Evolutionary conservation across 148 eudicot species (phyloP).

Genomic region (Silene latifolia): DNA sequence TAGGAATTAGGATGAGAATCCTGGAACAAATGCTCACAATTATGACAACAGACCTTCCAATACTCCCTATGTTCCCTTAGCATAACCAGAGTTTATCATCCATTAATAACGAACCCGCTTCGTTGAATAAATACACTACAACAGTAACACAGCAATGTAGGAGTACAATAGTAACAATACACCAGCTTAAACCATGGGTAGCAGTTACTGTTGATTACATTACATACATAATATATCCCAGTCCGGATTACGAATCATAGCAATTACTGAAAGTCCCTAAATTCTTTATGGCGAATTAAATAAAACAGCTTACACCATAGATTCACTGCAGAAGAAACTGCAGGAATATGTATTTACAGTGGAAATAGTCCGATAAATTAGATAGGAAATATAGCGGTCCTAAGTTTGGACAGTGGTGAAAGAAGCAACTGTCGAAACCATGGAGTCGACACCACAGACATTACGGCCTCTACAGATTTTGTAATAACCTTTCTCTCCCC

Average conservation of each 20-base stretch:
- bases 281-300: neutral
- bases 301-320: conserved; percentile 8
- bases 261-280: conserved; percentile 6
- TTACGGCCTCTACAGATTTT: conserved; percentile 66
- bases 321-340: conserved; percentile 15
- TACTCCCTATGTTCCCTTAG: too few relatives aligned
- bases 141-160: neutral
- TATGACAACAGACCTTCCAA: too few relatives aligned
- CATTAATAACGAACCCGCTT: too few relatives aligned
- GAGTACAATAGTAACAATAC: neutral
- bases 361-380: conserved; percentile 12
- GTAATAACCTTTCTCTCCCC: conserved; percentile 86
- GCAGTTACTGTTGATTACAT: conserved; percentile 12
- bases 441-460: conserved; percentile 67
- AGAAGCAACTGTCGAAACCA: conserved; percentile 75
- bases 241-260: neutral
- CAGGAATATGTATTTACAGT: conserved; percentile 27
- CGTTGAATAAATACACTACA: neutral
- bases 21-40: too few relatives aligned
- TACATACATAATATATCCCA: neutral
- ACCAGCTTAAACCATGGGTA: neutral
- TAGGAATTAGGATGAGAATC: too few relatives aligned
- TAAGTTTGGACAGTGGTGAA: conserved; percentile 11
- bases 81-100: too few relatives aligned
- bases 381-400: neutral